phyloP scores from a whole-genome alignment of 352 stramenopile genomes.

The Thalassiosira livingstoniorum region DNA sequence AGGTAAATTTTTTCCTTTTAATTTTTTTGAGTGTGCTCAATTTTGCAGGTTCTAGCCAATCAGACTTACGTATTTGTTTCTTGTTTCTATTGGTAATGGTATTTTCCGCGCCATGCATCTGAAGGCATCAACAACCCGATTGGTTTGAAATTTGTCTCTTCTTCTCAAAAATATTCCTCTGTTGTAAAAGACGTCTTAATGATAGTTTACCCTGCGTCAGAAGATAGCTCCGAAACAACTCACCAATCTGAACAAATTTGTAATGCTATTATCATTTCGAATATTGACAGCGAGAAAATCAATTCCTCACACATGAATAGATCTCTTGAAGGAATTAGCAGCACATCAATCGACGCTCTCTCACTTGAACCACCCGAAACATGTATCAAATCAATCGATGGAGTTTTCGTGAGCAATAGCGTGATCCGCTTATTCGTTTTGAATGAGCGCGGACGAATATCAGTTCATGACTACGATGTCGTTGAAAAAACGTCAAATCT shows the following conservation, averaged over 20 bases:
- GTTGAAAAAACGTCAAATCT: conserved; percentile 36
- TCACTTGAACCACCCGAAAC: neutral
- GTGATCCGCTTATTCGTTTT: conserved; percentile 65
- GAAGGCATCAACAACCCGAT: no score
- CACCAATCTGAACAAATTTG: neutral
- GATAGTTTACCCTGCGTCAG: no score
- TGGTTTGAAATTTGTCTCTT: no score
- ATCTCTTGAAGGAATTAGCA: conserved; percentile 51
- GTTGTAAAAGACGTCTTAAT: no score
- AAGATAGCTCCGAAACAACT: no score
- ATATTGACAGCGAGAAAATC: conserved; percentile 69
- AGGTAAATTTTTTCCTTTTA: no score
- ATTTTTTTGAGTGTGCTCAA: no score
- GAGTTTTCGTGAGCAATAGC: conserved; percentile 35
- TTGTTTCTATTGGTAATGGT: no score
- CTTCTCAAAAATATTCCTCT: no score
- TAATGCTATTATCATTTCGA: conserved; percentile 72
- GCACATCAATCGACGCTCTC: conserved; percentile 64
- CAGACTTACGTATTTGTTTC: no score
- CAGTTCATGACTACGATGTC: conserved; percentile 63
- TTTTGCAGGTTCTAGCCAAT: no score
- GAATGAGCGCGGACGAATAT: conserved; percentile 13
- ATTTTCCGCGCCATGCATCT: no score
- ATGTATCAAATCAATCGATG: conserved; percentile 30
- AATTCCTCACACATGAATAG: conserved; percentile 60